Evolutionary conservation across 768 basidiomycete genomes (phyloP), one percentile per base, ranked within the genome.

Genomic region (Tubosaeta sp.): DNA sequence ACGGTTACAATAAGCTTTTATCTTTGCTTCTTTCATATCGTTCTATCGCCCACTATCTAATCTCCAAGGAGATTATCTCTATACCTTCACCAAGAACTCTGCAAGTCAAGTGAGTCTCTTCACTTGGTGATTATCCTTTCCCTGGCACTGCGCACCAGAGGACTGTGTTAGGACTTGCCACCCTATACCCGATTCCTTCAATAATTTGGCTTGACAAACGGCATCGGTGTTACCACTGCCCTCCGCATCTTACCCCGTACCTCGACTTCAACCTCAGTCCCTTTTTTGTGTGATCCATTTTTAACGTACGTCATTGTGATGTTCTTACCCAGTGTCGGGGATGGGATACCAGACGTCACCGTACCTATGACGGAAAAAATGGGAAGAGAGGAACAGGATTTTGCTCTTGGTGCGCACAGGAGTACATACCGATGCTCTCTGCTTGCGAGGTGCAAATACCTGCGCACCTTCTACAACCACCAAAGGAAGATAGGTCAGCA

Each of bases 311-410:
- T 95, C 95, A 98, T 98, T 1, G 95, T 91, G 59, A 98, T 91
- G 69, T 99, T 97, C 67, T 86, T 85, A 1, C 82, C 83, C 4
- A 93, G 74, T 1, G 91, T 87, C 0, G 95, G 95, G 0, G 93
- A 93, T 13, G 97, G 97, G 56, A 98, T 97, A 43, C 95, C 97
- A 0, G 94, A 97, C 0, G 95, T 99, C 43, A 98, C 81, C 12
- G 71, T 65, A 33, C 92, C 91, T 67, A 45, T 11, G 12, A 32
- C 2, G 3, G 8, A n/a, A 50, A 82, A 65, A 26, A 5, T 7
- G 25, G 22, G 27, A 6, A 11, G 42, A 41, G 13, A 2, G 5
- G 12, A 31, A 43, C 14, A 19, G 8, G 1, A 29, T 29, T 29
- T 6, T 35, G 4, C 14, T 37, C 9, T 17, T 8, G 2, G 9